Percentiles rank a stretch among this genome's conserved stretches.
These are phyloP conservation scores for Moniliella sp. DNA, from an alignment of 1,284 basidiomycete genomes.

Conservation along the genomic window DNA sequence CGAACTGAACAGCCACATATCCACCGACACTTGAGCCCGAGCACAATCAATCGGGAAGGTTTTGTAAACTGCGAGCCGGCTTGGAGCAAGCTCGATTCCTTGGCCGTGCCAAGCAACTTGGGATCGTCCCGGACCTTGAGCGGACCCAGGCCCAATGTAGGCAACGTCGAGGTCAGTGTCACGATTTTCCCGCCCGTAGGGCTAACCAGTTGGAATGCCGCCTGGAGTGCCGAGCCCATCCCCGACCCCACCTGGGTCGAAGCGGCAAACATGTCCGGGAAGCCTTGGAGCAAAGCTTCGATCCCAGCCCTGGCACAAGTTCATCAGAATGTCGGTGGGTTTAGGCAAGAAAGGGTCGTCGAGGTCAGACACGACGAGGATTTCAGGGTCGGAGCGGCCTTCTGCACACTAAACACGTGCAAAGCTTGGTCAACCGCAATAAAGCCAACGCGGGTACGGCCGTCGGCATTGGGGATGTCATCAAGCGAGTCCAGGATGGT, in stretches of 20 bases:
- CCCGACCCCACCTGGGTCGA: constrained; percentile 75
- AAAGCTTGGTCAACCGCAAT: constrained; percentile 77
- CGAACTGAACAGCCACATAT: constrained; percentile 93
- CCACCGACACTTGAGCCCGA: constrained; percentile 82
- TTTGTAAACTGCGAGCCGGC: constrained; percentile 80
- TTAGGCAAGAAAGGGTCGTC: constrained; percentile 94
- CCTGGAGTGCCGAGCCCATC: constrained; percentile 81
- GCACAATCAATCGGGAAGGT: constrained; percentile 97
- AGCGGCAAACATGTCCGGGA: constrained; percentile 92
- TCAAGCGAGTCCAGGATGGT: constrained; percentile 87
- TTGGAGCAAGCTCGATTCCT: constrained; percentile 40
- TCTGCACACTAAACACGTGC: constrained; percentile 88
- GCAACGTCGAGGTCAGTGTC: constrained; percentile 65
- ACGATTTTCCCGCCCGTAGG: constrained; percentile 88
- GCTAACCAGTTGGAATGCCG: constrained; percentile 79
- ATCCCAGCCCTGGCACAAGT: constrained; percentile 67
- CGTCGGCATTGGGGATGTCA: constrained; percentile 79
- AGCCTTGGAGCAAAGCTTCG: constrained; percentile 56
- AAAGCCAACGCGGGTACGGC: constrained; percentile 73
- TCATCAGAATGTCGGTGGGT: constrained; percentile 85
- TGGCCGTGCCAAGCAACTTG: constrained; percentile 79
- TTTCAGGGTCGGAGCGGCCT: constrained; percentile 60
- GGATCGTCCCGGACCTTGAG: constrained; percentile 90
- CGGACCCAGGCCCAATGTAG: constrained; percentile 67
- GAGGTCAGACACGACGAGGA: constrained; percentile 90